Base-by-base conservation (phyloP, 306 rosid species). In the Fragaria ananassa region DNA sequence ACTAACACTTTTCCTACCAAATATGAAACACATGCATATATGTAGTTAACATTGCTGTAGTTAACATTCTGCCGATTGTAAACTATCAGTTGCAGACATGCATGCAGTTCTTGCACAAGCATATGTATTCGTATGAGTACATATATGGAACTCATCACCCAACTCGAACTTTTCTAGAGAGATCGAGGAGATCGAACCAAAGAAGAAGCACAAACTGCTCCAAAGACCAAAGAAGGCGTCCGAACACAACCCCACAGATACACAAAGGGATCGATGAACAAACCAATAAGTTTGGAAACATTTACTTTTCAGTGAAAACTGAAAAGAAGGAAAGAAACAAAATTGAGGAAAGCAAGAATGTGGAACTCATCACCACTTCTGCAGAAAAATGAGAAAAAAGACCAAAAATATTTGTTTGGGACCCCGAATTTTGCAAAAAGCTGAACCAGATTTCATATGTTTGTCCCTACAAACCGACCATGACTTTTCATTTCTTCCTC, bases 401-500 rank as follows among this genome's bases (percentile, higher is more conserved):
- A 54, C 31, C 14, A 56, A 21, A 56, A 21, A 3, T 9, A 56
- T 21, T 56, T 8, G 68, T 57, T 18, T 3, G 31, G 71, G 82
- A 8, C 12, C 57, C 50, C 53, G 12, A 60, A 60, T 12, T 50
- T 50, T 56, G 34, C 12, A 53, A 75, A 83, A 79, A 47, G 83
- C 46, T 66, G 71, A 64, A 58, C 54, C 68, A 17, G 77, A 50
- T 68, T 35, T 17, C 23, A 71, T 57, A 19, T 50, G 51, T 68
- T 25, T 58, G 19, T 25, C 84, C 76, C 72, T 53, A 82, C 75
- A 31, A 50, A 73, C 61, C 75, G 63, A 69, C 73, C 56, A 41
- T 14, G 31, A 31, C 50, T 27, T 13, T 63, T 61, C 54, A 29
- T 29, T 18, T 25, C 41, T 6, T 41, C 3, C 11, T 34, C 10